Conservation (phyloP, 78 protist species). For the Diacronema lutheri region DNA sequence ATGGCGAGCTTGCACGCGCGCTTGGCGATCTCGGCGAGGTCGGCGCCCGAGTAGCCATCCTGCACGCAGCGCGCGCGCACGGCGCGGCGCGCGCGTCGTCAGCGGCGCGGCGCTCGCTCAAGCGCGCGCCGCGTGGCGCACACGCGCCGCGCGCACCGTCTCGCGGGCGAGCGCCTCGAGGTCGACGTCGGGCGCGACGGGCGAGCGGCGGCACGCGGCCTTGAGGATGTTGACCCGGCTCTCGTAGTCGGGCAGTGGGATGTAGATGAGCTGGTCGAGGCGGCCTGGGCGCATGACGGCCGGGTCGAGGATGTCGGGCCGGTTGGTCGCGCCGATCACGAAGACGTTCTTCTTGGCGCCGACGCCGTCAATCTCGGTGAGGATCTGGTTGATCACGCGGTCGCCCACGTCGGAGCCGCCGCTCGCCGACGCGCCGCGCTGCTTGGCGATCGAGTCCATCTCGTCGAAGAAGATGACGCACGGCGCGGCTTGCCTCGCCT, state of each 20-base stretch:
- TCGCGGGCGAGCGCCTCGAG: conserved; percentile 69
- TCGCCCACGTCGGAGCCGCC: conserved; percentile 99
- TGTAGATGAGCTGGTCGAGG: conserved; percentile 38
- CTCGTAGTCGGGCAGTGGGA: conserved; percentile 38
- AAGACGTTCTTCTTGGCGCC: conserved; percentile 64
- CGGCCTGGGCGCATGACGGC: conserved; percentile 94
- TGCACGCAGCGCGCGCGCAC: too few relatives aligned
- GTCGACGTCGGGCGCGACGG: conserved; percentile 94
- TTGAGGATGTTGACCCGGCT: conserved; percentile 89
- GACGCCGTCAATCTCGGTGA: conserved; percentile 75
- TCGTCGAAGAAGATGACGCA: conserved; percentile 99
- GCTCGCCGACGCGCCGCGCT: conserved; percentile 92
- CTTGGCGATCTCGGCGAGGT: conserved; percentile 97
- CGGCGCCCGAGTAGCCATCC: conserved; percentile 99
- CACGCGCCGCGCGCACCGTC: conserved; percentile 54
- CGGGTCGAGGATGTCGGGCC: conserved; percentile 93
- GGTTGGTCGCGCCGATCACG: conserved; percentile 96
- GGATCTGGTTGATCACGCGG: conserved; percentile 96
- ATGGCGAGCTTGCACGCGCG: conserved; percentile 96
- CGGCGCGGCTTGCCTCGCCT: conserved; percentile 98
- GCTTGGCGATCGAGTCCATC: conserved; percentile 96
- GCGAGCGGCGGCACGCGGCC: conserved; percentile 71
- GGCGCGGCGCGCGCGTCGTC: too few relatives aligned
- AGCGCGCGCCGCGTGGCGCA: too few relatives aligned
- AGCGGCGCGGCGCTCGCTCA: too few relatives aligned